phyloP scores from a whole-genome alignment of 257 asterid species.

The Lavandula angustifolia region DNA sequence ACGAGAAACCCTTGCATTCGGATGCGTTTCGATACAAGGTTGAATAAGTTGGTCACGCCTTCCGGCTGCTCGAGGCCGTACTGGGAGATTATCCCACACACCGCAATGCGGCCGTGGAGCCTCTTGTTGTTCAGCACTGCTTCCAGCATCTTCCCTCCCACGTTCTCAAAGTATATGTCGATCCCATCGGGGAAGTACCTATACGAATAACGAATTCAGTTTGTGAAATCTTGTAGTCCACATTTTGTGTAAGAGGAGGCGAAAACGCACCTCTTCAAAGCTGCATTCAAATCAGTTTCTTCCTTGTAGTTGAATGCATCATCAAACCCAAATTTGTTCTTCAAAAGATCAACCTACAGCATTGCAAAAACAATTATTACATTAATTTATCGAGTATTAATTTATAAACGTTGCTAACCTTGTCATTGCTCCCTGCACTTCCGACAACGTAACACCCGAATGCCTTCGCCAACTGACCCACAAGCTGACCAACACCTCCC shows the following conservation, averaged over 20 bases:
- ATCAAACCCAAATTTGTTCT: slow-evolving; percentile 48
- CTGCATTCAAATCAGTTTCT: slow-evolving; percentile 18
- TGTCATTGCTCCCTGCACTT: slow-evolving; percentile 42
- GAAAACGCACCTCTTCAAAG: slow-evolving; percentile 27
- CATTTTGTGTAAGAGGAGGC: not conserved
- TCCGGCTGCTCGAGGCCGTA: slow-evolving; percentile 42
- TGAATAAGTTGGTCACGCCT: slow-evolving; percentile 35
- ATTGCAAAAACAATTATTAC: not conserved
- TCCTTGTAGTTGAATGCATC: slow-evolving; percentile 31
- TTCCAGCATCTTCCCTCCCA: slow-evolving; percentile 48
- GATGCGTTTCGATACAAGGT: slow-evolving; percentile 23
- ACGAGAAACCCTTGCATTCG: slow-evolving; percentile 38
- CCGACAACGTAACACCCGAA: slow-evolving; percentile 54
- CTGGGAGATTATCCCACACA: slow-evolving; percentile 50
- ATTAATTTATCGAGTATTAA: not conserved
- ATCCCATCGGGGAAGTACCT: slow-evolving; percentile 50
- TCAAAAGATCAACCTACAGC: slow-evolving; percentile 54
- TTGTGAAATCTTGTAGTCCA: too few relatives aligned
- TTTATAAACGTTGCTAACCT: not conserved
- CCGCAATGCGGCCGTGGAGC: slow-evolving; percentile 36
- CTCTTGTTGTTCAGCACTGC: slow-evolving; percentile 48
- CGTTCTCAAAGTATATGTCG: slow-evolving; percentile 48
- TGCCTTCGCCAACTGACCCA: slow-evolving; percentile 41
- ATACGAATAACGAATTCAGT: too few relatives aligned
- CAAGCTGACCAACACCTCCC: slow-evolving; percentile 31